Evolutionary conservation across 768 basidiomycete genomes (phyloP).

Genomic region (Tremella yokohamensis): DNA sequence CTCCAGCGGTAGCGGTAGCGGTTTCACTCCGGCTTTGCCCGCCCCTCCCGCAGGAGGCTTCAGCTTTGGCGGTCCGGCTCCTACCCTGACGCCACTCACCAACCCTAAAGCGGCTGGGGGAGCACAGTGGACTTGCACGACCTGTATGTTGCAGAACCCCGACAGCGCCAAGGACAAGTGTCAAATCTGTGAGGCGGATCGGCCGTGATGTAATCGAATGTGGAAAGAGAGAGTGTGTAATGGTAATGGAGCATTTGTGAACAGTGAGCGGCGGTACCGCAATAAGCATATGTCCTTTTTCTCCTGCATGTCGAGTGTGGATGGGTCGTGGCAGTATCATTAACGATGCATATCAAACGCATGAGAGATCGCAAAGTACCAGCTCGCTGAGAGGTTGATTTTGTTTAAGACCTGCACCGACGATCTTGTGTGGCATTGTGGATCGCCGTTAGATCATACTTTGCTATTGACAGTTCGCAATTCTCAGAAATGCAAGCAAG

Average conservation of each 20-base stretch:
- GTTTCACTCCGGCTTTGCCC: not conserved
- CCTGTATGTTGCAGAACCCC: slow-evolving; percentile 57
- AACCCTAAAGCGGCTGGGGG: not conserved
- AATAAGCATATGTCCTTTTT: too few relatives aligned
- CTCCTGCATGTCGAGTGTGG: too few relatives aligned
- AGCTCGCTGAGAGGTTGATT: too few relatives aligned
- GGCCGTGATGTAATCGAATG: not conserved
- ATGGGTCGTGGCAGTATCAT: too few relatives aligned
- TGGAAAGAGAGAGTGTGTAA: not conserved
- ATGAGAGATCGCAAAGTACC: too few relatives aligned
- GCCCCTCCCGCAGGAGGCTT: not conserved
- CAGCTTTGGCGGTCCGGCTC: not conserved
- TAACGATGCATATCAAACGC: too few relatives aligned
- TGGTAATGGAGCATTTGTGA: not conserved
- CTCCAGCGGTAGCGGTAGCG: too few relatives aligned
- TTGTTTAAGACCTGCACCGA: too few relatives aligned
- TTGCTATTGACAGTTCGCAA: too few relatives aligned
- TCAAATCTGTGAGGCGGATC: slow-evolving; percentile 55
- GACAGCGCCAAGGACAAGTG: slow-evolving; percentile 55
- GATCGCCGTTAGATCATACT: too few relatives aligned
- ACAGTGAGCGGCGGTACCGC: not conserved
- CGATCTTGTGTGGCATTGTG: too few relatives aligned
- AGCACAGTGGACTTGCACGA: slow-evolving; percentile 59
- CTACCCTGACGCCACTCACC: not conserved
- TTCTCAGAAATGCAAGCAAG: too few relatives aligned